Base-by-base conservation (phyloP, 331 rosid genomes). In the Acacia concinna region DNA sequence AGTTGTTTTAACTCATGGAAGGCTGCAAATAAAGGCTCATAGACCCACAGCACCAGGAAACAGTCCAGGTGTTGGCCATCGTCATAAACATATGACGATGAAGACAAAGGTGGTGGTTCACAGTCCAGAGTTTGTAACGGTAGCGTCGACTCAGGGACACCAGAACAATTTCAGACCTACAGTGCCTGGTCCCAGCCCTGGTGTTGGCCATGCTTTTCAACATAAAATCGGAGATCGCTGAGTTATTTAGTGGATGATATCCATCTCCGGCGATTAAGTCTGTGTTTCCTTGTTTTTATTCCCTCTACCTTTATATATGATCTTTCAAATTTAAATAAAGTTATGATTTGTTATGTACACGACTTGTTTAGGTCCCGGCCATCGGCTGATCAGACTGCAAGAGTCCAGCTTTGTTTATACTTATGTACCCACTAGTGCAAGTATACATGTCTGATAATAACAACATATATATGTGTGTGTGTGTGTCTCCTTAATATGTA, bases 51-150 rank as follows among this genome's bases (percentile, higher is more conserved):
- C 76, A 38, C 89, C 89, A 2, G 89, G 89, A 68, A 66, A 32
- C 32, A 86, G 87, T 49, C 89, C 89, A 4, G 89, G 87, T 5
- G 83, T 73, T 31, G 89, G 87, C 8, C 89, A 86, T 43, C 20
- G 3, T 28, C 32, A 67, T 49, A 17, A 71, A 12, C 49, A 54
- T 0, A 7, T 23, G 28, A 51, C 13, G 21, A 51, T 5, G 57
- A 6, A 28, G 28, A 28, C 59, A 2, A 31, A 14, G 40, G 57
- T 14, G 44, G 35, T 1, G 6, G 41, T 64, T 75, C 59, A 75
- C 6, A 76, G 82, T 2, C 68, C 77, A n/a, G 41, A 9, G 30
- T 63, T 38, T 38, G 40, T 14, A 21, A 25, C 47, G 62, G 31
- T 13, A 4, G 10, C 23, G 21, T 28, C 43, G 6, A 17, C 52